Percentiles rank a stretch among this genome's conserved stretches.
These are phyloP conservation scores for Seminavis robusta DNA, from an alignment of 108 stramenopile species.

Conservation along the genomic window DNA sequence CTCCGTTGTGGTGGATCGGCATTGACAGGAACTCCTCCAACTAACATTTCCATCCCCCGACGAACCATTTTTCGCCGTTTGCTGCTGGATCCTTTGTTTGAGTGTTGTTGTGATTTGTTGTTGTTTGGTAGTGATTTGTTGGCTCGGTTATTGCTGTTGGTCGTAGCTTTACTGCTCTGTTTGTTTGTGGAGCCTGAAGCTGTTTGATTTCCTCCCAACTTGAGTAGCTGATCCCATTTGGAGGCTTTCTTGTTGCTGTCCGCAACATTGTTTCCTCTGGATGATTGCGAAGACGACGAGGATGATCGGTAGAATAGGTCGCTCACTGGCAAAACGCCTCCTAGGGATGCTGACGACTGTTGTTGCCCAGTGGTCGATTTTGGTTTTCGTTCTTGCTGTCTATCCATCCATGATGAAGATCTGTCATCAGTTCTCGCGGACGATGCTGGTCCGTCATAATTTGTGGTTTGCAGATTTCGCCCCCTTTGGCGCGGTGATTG, in stretches of 20 bases:
- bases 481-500: not conserved
- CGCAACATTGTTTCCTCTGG: conserved; percentile 10
- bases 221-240: not conserved
- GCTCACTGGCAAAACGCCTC: conserved; percentile 73
- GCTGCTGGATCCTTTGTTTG: not conserved
- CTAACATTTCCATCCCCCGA: conserved; percentile 89
- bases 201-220: conserved; percentile 1
- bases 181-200: conserved; percentile 13
- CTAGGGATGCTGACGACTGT: conserved; percentile 23
- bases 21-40: conserved; percentile 82
- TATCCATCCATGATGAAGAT: not conserved
- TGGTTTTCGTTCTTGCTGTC: not conserved
- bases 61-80: conserved; percentile 68
- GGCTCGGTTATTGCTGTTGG: not conserved
- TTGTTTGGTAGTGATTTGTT: not conserved
- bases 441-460: not conserved
- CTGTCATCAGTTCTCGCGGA: conserved; percentile 1
- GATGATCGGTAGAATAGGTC: conserved; percentile 77
- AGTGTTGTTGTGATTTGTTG: not conserved
- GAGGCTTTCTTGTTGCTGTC: conserved; percentile 4
- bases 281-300: not conserved
- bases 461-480: not conserved
- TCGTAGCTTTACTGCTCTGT: conserved; percentile 17
- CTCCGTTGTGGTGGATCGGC: conserved; percentile 78
- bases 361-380: not conserved